Conservation (phyloP, 768 basidiomycete genomes). For the Ramaria sp. region DNA sequence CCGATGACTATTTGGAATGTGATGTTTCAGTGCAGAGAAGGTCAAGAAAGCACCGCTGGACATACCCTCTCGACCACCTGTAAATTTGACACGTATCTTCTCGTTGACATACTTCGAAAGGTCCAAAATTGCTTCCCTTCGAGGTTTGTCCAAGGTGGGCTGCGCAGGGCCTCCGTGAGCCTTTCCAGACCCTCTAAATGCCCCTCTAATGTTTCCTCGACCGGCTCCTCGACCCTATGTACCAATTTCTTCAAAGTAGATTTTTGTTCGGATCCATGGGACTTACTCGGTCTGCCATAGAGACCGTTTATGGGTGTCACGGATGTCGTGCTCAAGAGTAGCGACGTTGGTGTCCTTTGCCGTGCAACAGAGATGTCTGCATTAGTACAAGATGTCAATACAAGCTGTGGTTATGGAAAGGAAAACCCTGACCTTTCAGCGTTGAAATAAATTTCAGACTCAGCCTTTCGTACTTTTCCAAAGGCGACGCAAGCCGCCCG, state of each 20-base stretch:
- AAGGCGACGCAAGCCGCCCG: conserved; percentile 16
- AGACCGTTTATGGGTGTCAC: background rate
- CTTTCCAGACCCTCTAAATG: conserved; percentile 31
- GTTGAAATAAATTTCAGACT: background rate
- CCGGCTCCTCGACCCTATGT: conserved; percentile 49
- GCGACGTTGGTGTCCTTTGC: too few relatives aligned
- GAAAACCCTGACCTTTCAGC: background rate
- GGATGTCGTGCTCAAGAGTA: background rate
- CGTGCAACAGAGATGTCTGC: too few relatives aligned
- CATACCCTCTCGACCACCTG: conserved; percentile 93
- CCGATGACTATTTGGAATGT: conserved; percentile 59
- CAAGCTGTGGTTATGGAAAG: background rate
- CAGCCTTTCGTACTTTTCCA: background rate
- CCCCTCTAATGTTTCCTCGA: conserved; percentile 33
- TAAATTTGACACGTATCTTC: conserved; percentile 90
- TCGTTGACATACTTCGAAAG: conserved; percentile 91
- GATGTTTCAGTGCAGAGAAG: conserved; percentile 2
- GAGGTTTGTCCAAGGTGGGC: conserved; percentile 61
- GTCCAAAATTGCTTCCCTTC: conserved; percentile 91
- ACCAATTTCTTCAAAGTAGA: conserved; percentile 16
- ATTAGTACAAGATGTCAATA: background rate
- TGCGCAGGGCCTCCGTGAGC: conserved; percentile 41
- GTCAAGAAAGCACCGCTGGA: background rate
- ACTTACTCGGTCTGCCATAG: conserved; percentile 58
- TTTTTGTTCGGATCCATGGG: background rate